Conservation (phyloP, 179 eudicot species). For the Vitellaria paradoxa region DNA sequence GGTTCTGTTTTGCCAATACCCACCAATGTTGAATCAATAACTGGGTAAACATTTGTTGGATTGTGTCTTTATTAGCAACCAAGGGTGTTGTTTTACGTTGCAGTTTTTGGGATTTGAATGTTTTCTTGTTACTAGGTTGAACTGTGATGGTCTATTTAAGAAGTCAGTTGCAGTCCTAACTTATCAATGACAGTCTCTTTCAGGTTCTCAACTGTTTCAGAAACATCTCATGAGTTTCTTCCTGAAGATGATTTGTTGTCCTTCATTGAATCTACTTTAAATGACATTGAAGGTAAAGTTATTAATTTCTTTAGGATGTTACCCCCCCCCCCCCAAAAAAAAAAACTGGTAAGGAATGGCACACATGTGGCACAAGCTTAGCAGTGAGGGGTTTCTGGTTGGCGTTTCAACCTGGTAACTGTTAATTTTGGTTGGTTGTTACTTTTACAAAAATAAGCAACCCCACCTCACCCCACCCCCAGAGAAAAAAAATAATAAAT, state of each 20-base stretch:
- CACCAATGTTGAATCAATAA: not conserved
- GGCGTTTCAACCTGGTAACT: not conserved
- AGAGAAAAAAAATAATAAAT: too few relatives aligned
- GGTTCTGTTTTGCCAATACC: not conserved
- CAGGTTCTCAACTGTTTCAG: conserved; percentile 75
- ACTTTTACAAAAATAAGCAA: too few relatives aligned
- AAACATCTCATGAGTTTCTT: conserved; percentile 32
- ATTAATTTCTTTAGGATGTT: not conserved
- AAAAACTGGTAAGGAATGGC: not conserved
- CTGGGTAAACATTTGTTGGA: not conserved
- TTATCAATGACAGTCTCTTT: conserved; percentile 45
- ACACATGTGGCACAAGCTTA: not conserved
- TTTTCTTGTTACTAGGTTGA: conserved; percentile 25
- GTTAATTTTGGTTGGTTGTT: too few relatives aligned
- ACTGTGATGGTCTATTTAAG: conserved; percentile 13
- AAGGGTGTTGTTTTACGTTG: not conserved
- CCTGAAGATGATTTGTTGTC: conserved; percentile 45
- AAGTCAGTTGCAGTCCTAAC: conserved; percentile 38
- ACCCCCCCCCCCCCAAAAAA: too few relatives aligned
- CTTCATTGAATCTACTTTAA: conserved; percentile 49
- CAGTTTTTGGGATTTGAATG: conserved; percentile 4
- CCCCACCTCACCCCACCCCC: too few relatives aligned
- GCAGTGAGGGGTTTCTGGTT: not conserved
- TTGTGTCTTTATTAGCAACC: not conserved
- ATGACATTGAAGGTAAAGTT: conserved; percentile 58